phyloP scores from a whole-genome alignment of 768 basidiomycete species.

The Xerocomellus amylosporus region DNA sequence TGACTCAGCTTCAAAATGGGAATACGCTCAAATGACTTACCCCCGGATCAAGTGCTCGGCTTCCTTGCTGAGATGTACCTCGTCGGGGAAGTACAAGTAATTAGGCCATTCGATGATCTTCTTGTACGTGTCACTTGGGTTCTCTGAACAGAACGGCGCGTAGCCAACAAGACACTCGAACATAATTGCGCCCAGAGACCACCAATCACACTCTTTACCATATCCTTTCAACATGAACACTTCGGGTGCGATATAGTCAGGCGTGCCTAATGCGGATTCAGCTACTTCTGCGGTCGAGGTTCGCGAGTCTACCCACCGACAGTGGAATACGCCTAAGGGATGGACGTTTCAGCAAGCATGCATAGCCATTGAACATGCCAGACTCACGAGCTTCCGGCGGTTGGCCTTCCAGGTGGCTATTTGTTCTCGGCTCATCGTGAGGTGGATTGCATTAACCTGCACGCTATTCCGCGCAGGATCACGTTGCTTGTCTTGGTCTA shows the following conservation, averaged over 20 bases:
- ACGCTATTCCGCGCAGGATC: constrained; percentile 86
- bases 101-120: constrained; percentile 97
- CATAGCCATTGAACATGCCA: background rate
- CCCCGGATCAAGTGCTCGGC: constrained; percentile 86
- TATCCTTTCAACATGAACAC: constrained; percentile 98
- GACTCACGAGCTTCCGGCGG: constrained; percentile 81
- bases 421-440: constrained; percentile 95
- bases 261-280: constrained; percentile 26
- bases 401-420: constrained; percentile 99
- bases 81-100: constrained; percentile 91
- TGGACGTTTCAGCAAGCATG: constrained; percentile 5
- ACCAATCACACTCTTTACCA: constrained; percentile 99
- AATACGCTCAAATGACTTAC: constrained; percentile 40
- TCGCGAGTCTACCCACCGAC: constrained; percentile 41
- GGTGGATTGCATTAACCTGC: constrained; percentile 94
- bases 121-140: constrained; percentile 95
- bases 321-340: constrained; percentile 84
- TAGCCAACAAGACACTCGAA: constrained; percentile 98
- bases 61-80: constrained; percentile 90
- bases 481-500: constrained; percentile 71
- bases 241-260: constrained; percentile 86
- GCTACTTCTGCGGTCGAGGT: background rate
- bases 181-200: constrained; percentile 98
- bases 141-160: constrained; percentile 96
- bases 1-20: constrained; percentile 5